Base-by-base conservation (phyloP, 768 basidiomycete species). In the Grammothele lineata region DNA sequence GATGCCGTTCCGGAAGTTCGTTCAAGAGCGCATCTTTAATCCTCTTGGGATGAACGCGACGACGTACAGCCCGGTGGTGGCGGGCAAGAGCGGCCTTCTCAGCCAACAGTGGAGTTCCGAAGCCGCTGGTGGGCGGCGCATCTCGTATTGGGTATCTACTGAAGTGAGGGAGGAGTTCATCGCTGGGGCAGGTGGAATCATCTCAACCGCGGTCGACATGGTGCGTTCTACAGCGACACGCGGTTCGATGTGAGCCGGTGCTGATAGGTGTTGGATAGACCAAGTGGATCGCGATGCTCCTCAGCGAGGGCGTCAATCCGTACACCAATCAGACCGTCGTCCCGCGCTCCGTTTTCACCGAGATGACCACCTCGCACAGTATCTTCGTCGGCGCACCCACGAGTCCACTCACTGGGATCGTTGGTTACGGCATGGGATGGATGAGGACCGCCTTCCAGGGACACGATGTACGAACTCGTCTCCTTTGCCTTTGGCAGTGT, bases 401-500 rank as follows among this genome's bases (percentile, higher is more conserved):
- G 6, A 33, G 4, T 0, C 41, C 56, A 1, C 54, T 55, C 5
- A n/a, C 52, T 0, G 70, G 72, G 1, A 52, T 70, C 30, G 12
- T 33, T 1, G 69, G 62, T 5, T 77, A 75, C 51, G 72, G 70
- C 2, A 53, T 72, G 56, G 75, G 75, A 4, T 76, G 74, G 73
- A 26, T n/a, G 33, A 62, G 69, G 6, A 38, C 15, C 6, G 66
- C 73, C 1, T 72, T 70, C 43, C 60, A 57, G 1, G 74, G 69
- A 0, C 69, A 73, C 43, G 67, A 74, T 22, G 73, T 74, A 49
- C 35, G 61, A 38, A 18, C 10, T 6, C 9, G 14, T 19, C 21
- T 39, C 30, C 23, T 15, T 25, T 17, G 35, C 23, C 22, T 21
- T 8, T n/a, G n/a, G n/a, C n/a, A n/a, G 5, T 12, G 11, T 34